phyloP scores from a whole-genome alignment of 2,329 filamentous ascomycete species.

The Penicillium polonicum region DNA sequence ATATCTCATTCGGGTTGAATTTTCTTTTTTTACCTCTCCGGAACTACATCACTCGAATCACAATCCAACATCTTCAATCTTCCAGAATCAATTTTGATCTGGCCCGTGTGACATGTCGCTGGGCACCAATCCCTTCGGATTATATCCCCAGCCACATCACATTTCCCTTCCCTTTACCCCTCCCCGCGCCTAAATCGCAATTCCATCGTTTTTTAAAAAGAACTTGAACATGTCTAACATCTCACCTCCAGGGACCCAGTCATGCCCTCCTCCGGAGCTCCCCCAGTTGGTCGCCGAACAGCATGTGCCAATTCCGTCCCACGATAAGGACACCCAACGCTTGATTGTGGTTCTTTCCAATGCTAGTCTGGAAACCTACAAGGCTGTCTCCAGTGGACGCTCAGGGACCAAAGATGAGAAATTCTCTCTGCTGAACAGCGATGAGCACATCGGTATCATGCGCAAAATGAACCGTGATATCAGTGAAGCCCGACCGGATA shows the following conservation, averaged over 20 bases:
- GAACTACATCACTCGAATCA: not conserved
- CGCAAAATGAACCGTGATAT: constrained; percentile 99
- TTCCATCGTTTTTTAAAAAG: not conserved
- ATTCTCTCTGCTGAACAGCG: constrained; percentile 95
- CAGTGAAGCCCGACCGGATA: constrained; percentile 94
- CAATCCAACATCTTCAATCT: not conserved
- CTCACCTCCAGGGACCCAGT: constrained; percentile 72
- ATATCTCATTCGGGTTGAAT: too few species aligned
- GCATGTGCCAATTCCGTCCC: constrained; percentile 75
- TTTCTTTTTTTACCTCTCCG: not conserved
- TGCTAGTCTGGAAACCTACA: constrained; percentile 96
- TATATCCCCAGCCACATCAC: not conserved
- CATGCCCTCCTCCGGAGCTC: constrained; percentile 84
- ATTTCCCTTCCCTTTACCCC: not conserved
- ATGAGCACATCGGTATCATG: constrained; percentile 99
- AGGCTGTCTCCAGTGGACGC: constrained; percentile 72
- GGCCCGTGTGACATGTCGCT: not conserved
- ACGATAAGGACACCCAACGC: constrained; percentile 86
- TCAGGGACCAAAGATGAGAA: constrained; percentile 76
- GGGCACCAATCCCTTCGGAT: not conserved
- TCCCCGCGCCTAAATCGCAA: constrained; percentile 1
- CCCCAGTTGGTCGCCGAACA: constrained; percentile 94
- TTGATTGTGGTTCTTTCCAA: constrained; percentile 96
- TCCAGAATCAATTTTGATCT: not conserved
- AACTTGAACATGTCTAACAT: constrained; percentile 30